Percentiles rank a stretch among this genome's conserved stretches.
Conservation (phyloP, 371 early-diverging fungal species). For the Fennellomyces sp. region DNA sequence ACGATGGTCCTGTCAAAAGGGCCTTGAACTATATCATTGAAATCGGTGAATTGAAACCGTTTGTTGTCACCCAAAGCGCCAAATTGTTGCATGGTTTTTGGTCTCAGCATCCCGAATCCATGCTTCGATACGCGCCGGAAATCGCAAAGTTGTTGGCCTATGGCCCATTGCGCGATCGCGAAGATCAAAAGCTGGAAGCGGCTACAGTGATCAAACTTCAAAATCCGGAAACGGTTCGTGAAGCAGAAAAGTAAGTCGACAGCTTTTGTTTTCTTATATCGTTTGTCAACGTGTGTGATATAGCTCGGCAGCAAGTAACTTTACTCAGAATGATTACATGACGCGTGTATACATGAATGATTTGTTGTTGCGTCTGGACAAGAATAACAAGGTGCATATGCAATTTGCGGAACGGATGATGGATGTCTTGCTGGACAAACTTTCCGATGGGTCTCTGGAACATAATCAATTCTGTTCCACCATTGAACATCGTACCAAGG, state of each 20-base stretch:
- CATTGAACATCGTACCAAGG: conserved; percentile 52
- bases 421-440: conserved; percentile 26
- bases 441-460: conserved; percentile 19
- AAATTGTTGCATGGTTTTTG: conserved; percentile 36
- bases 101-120: conserved; percentile 33
- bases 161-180: conserved; percentile 60
- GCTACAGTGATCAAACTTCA: conserved; percentile 48
- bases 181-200: conserved; percentile 60
- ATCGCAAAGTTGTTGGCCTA: conserved; percentile 46
- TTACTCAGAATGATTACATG: conserved; percentile 55
- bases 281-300: background rate
- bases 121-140: conserved; percentile 40
- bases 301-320: conserved; percentile 36
- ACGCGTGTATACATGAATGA: conserved; percentile 60
- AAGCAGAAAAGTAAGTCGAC: conserved; percentile 40
- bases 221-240: conserved; percentile 17
- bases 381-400: conserved; percentile 23
- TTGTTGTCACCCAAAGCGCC: conserved; percentile 33
- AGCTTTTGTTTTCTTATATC: background rate
- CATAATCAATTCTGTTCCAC: conserved; percentile 42
- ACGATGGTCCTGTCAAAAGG: conserved; percentile 45
- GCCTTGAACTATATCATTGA: conserved; percentile 34
- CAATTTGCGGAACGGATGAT: conserved; percentile 39
- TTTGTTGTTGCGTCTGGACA: conserved; percentile 48
- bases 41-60: conserved; percentile 42